Base-by-base conservation (phyloP, 495 filamentous ascomycete genomes). In the Penicillium roqueforti region DNA sequence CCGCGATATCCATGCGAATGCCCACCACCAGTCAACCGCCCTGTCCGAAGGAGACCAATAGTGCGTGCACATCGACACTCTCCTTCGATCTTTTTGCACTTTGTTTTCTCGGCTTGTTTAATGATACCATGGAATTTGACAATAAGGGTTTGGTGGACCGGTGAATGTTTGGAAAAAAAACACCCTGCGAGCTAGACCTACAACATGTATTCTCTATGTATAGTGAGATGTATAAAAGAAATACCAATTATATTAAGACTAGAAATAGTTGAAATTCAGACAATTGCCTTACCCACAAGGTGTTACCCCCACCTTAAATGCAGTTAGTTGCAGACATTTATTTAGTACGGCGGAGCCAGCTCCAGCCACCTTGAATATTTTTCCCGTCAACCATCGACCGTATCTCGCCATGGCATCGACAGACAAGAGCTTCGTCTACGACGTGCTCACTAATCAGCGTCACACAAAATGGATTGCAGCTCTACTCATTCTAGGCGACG, bases 401-500 rank as follows among this genome's bases (percentile, higher is more conserved):
- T 28, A 40, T 41, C 25, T 39, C 53, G 56, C 55, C 46, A 72
- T 72, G 69, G 58, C 65, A 38, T 56, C 63, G 28, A 54, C 57
- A 52, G 50, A 39, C 50, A 44, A 52, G 46, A 26, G 20, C 34
- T 52, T 61, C 18, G 46, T 56, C 46, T 54, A 59, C 50, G 65
- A 72, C 51, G 55, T 82, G 32, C 66, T 76, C 5, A 68, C 51
- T 28, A 77, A 84, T 54, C 76, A 79, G 18, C 72, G 71, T 44
- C 81, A 87, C 55, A 77, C 80, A 32, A 66, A 59, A 83, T 87
- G 84, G 84, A 71, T 87, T 43, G 75, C 80, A 5, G 84, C 87
- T 3, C 67, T 86, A 0, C 76, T 97, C 3, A 72, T 96, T 47
- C 58, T 86, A n/a, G 74, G 76, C 37, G 93, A 97, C 63, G 85